phyloP scores from a whole-genome alignment of 805 yeast species.

The Metschnikowia vanudenii region DNA sequence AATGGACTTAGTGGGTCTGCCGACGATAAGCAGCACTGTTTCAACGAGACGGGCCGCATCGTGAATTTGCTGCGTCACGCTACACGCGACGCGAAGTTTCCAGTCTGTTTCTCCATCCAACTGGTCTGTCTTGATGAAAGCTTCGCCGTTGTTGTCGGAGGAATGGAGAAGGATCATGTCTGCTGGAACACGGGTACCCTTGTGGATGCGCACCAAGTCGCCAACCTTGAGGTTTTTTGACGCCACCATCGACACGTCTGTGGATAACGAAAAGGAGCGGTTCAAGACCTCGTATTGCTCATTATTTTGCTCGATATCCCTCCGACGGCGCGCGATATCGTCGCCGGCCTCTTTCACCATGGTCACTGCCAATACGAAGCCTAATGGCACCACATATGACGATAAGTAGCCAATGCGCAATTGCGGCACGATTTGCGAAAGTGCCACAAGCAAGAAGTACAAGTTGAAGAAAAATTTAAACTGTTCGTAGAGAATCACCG shows the following conservation, averaged over 20 bases:
- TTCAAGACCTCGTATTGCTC: conserved; percentile 73
- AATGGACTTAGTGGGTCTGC: conserved; percentile 83
- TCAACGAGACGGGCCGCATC: conserved; percentile 51
- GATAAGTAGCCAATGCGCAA: conserved; percentile 90
- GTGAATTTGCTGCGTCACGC: conserved; percentile 58
- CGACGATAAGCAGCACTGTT: conserved; percentile 56
- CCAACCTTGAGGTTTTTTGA: conserved; percentile 76
- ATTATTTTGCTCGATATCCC: conserved; percentile 86
- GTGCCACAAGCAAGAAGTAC: conserved; percentile 87
- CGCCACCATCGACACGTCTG: conserved; percentile 35
- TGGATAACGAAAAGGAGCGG: conserved; percentile 21
- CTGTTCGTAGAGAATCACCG: conserved; percentile 88
- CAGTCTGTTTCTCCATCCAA: conserved; percentile 99
- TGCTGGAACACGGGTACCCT: conserved; percentile 89
- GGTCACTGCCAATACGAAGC: conserved; percentile 87
- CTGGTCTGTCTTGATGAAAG: conserved; percentile 95
- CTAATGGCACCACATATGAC: conserved; percentile 90
- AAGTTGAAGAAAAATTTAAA: conserved; percentile 95
- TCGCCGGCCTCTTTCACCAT: conserved; percentile 96
- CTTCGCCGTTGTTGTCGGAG: conserved; percentile 66
- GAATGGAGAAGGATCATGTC: conserved; percentile 85
- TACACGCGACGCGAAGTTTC: conserved; percentile 83
- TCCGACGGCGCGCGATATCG: conserved; percentile 83
- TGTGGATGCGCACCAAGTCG: conserved; percentile 73
- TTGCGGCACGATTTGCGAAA: conserved; percentile 88